A percentile compares a stretch with the other conserved stretches of the same genome.
These are phyloP conservation scores for Cnidoscolus chayamansa DNA, from an alignment of 441 rosid genomes.

Conservation along the genomic window DNA sequence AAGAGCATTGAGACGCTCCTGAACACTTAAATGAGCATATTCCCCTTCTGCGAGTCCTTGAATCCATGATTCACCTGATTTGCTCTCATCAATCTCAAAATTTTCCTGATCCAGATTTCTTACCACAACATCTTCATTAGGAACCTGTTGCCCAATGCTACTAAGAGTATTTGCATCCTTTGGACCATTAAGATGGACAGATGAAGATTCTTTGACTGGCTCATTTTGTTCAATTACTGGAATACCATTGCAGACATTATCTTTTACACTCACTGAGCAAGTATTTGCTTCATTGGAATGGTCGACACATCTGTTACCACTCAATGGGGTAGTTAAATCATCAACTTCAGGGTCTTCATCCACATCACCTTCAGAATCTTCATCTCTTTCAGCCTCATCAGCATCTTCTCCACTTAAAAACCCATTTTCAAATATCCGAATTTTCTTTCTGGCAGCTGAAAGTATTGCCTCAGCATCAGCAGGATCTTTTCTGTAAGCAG, in stretches of 20 bases:
- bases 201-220: conserved; percentile 35
- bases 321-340: conserved; percentile 56
- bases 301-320: conserved; percentile 40
- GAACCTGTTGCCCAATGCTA: conserved; percentile 32
- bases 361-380: conserved; percentile 82
- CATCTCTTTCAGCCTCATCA: conserved; percentile 93
- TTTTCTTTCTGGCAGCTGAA: conserved; percentile 85
- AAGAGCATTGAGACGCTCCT: conserved; percentile 96
- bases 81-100: conserved; percentile 72
- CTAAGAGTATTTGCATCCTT: conserved; percentile 38
- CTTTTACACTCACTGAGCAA: conserved; percentile 44
- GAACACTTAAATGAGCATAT: conserved; percentile 85
- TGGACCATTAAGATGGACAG: conserved; percentile 37
- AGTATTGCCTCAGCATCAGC: conserved; percentile 92
- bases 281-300: conserved; percentile 37
- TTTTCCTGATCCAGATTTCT: conserved; percentile 42
- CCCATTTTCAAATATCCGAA: conserved; percentile 81
- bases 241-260: conserved; percentile 32
- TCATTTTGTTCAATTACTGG: conserved; percentile 32
- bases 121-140: conserved; percentile 33
- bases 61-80: conserved; percentile 81
- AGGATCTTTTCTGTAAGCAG: conserved; percentile 28
- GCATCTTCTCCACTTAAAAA: conserved; percentile 79
- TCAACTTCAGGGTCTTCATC: conserved; percentile 95
- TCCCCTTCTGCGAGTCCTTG: conserved; percentile 96